Evolutionary conservation across 2,329 filamentous ascomycete genomes (phyloP), one percentile per base, ranked within the genome.

Genomic region (Periconia digitata): DNA sequence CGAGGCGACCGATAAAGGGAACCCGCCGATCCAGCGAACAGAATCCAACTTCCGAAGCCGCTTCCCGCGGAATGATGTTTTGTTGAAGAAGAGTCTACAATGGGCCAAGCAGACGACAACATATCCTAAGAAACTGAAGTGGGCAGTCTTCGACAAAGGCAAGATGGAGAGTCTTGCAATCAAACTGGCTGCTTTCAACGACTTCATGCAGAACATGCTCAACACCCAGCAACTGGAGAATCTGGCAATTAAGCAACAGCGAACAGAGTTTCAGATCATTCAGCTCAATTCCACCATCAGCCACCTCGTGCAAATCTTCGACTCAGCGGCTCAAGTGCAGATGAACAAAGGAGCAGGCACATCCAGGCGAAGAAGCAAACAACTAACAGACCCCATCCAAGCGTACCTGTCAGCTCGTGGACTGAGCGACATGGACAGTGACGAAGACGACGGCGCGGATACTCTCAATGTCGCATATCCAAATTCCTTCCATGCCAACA

Each of bases 191-290:
- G 49, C 58, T 6, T 65, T 69, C 46, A 74, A 73, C 44, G 61
- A 71, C 50, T 71, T 66, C 45, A 64, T 73, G 59, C 53, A 62
- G 3, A 64, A 67, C 13, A 61, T 70, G 34, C 59, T 73, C 20
- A 67, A 64, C 29, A 46, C 55, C 5, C 50, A 53, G 5, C 67
- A 72, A 27, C 53, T 68, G 18, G 54, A 68, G 10, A 55, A 47
- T 8, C 60, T 72, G 2, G 37, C 59, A 3, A 49, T 56, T 22
- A 62, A 66, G 50, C 69, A 71, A 32, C 62, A 51, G 1, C 61
- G 66, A 13, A 70, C 69, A 1, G 58, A 71, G 21, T 68, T 69
- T 41, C 65, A 71, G 39, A 70, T 73, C 24, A 59, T 73, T 35
- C 60, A 71, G 38, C 54, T 73, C 6, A 72, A 72, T 45, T 55